Percentiles rank a stretch among this genome's conserved stretches.
Conservation (phyloP, 2,329 filamentous ascomycete species). For the Colletotrichum falcatum region DNA sequence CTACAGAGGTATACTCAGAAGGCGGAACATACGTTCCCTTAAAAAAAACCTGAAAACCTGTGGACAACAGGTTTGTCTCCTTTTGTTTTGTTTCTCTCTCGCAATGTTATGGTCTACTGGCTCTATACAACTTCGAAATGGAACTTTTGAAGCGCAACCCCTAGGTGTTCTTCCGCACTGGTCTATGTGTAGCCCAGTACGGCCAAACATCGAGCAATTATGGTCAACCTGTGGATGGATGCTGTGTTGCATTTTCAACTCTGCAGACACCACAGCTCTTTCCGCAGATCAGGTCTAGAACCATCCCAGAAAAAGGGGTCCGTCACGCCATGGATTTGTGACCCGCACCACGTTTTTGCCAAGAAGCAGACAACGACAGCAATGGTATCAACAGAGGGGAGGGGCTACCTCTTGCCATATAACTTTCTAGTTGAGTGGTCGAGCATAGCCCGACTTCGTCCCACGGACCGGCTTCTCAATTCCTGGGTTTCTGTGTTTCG, state of each 20-base stretch:
- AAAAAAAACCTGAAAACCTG: too few relatives aligned
- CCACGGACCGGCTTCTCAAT: neutral
- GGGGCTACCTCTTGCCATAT: neutral
- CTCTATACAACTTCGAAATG: neutral
- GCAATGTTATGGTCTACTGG: neutral
- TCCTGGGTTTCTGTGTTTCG: neutral
- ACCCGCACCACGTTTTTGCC: neutral
- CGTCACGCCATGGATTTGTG: neutral
- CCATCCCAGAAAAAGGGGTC: too few relatives aligned
- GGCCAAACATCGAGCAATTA: neutral
- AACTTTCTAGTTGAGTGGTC: neutral
- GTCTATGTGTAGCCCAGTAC: neutral
- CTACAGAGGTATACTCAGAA: neutral
- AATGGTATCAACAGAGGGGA: neutral
- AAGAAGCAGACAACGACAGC: neutral
- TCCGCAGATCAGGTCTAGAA: neutral
- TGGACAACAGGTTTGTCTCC: neutral
- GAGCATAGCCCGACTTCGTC: neutral
- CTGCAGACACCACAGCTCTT: neutral
- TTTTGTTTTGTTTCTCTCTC: neutral
- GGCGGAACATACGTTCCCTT: neutral
- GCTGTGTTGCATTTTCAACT: neutral
- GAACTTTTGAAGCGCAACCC: too few relatives aligned
- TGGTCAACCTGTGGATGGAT: neutral
- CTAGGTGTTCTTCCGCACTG: neutral